A percentile compares a stretch with the other conserved stretches of the same genome.
phyloP scores from a whole-genome alignment of 2,329 filamentous ascomycete species.

The Calonectria montana region DNA sequence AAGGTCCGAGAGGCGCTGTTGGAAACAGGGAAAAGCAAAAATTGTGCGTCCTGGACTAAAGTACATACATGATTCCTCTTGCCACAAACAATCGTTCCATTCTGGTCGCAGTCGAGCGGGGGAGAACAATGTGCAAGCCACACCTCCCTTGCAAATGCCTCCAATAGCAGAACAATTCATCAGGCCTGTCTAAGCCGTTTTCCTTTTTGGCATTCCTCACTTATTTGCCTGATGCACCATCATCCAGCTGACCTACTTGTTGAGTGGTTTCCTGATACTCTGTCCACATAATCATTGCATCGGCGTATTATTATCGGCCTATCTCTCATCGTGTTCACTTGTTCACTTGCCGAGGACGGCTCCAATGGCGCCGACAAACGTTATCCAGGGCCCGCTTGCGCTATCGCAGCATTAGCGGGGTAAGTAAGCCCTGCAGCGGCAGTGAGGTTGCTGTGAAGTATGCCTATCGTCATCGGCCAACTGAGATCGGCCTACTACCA shows the following conservation, averaged over 20 bases:
- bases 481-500: neutral
- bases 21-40: neutral
- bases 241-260: neutral
- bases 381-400: neutral
- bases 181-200: neutral
- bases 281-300: neutral
- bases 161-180: neutral
- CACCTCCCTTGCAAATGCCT: neutral
- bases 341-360: neutral
- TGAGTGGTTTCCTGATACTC: neutral
- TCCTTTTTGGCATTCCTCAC: too few relatives aligned
- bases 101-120: neutral
- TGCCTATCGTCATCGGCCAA: conserved; percentile 6
- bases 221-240: neutral
- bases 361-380: conserved; percentile 1
- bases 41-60: neutral
- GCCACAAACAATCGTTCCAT: neutral
- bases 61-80: neutral
- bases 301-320: conserved; percentile 1
- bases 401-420: neutral
- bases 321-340: too few relatives aligned
- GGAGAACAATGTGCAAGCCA: neutral
- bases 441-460: neutral
- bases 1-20: neutral
- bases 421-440: neutral